A percentile compares a stretch with the other conserved stretches of the same genome.
phyloP scores from a whole-genome alignment of 176 grass and related monocot genomes.

The Elymus sibiricus region DNA sequence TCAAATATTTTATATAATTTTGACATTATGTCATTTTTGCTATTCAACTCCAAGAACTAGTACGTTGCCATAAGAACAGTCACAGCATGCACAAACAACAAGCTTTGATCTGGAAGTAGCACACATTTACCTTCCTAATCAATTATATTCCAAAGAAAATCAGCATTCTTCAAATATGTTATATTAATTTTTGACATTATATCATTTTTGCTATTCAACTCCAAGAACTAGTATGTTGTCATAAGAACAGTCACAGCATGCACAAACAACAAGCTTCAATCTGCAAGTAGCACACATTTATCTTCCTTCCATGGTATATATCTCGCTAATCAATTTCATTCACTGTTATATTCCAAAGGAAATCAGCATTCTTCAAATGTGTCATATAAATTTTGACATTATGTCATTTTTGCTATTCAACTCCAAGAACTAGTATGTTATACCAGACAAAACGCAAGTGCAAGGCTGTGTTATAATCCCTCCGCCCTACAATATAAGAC shows the following conservation, averaged over 20 bases:
- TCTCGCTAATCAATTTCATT: neutral
- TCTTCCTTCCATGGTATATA: neutral
- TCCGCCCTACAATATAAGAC: no score
- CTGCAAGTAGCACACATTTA: neutral
- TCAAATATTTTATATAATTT: neutral
- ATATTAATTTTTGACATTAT: neutral
- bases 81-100: neutral
- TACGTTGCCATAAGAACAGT: conserved; percentile 1
- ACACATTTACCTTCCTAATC: neutral
- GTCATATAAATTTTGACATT: neutral
- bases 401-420: neutral
- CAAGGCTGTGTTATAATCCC: neutral
- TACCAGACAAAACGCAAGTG: neutral
- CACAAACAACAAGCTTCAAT: neutral
- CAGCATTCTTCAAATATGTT: neutral
- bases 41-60: neutral
- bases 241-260: conserved; percentile 3
- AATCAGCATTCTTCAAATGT: neutral
- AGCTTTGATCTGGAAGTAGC: neutral
- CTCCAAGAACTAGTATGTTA: neutral
- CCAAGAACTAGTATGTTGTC: neutral
- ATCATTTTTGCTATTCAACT: neutral
- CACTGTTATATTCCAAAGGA: neutral
- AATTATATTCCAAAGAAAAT: neutral
- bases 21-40: neutral